Percentiles rank a stretch among this genome's conserved stretches.
Evolutionary conservation across 202 grass and related monocot species (phyloP).

Genomic region (Digitaria exilis): DNA sequence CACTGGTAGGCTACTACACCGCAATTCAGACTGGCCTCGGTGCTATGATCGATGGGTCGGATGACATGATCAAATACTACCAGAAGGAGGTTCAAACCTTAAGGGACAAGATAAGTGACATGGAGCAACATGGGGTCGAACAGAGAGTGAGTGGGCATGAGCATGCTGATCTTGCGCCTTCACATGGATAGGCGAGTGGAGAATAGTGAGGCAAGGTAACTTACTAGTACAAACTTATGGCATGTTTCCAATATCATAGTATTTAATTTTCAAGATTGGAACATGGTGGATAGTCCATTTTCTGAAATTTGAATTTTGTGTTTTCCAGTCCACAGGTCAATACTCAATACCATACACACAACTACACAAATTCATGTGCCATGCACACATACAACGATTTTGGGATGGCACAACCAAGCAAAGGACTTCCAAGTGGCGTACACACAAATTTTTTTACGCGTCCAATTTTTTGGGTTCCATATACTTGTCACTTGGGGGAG

Average conservation of each 20-base stretch:
- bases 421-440: neutral
- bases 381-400: neutral
- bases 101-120: neutral
- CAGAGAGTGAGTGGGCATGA: neutral
- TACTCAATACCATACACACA: neutral
- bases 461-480: no score
- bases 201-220: neutral
- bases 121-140: neutral
- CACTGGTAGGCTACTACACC: neutral
- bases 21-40: neutral
- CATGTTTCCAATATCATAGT: neutral
- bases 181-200: neutral
- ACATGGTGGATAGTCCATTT: neutral
- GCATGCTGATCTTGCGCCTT: neutral
- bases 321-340: neutral
- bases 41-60: neutral
- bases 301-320: neutral
- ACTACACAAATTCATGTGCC: neutral
- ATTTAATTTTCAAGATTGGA: no score
- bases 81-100: no score
- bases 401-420: neutral
- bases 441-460: no score
- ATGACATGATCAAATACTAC: neutral
- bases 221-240: neutral
- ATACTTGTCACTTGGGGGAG: neutral